These are phyloP conservation scores for Tuber borchii DNA, from an alignment of 495 filamentous ascomycete species.

Conservation along the genomic window DNA sequence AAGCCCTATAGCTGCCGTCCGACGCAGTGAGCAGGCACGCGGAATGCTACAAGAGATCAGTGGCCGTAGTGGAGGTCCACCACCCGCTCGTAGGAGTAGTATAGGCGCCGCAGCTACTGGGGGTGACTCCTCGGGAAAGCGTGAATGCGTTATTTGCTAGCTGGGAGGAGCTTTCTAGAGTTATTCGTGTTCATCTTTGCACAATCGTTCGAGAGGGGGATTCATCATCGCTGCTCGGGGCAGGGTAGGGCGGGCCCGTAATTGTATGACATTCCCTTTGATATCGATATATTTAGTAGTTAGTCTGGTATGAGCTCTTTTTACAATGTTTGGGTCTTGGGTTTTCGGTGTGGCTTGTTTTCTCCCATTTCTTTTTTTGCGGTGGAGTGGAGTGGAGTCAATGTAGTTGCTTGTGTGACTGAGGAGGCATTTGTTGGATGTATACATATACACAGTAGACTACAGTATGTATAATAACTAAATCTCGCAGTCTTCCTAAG, in stretches of 20 bases:
- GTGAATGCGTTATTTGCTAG: slow-evolving; percentile 26
- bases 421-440: neutral
- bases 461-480: neutral
- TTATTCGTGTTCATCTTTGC: slow-evolving; percentile 5
- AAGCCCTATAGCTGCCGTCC: neutral
- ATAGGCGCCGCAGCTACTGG: slow-evolving; percentile 2
- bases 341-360: slow-evolving; percentile 4
- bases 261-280: neutral
- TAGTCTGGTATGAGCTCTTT: neutral
- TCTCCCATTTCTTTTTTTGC: neutral
- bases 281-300: neutral
- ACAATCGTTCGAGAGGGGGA: slow-evolving; percentile 20
- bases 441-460: slow-evolving; percentile 2
- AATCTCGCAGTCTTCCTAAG: neutral
- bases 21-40: slow-evolving; percentile 22
- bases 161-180: slow-evolving; percentile 3
- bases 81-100: neutral
- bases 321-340: neutral
- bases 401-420: neutral
- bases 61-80: slow-evolving; percentile 10
- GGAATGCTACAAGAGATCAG: slow-evolving; percentile 27
- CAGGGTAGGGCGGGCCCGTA: slow-evolving; percentile 2
- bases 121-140: slow-evolving; percentile 12
- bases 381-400: neutral
- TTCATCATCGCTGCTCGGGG: slow-evolving; percentile 8